A percentile compares a stretch with the other conserved stretches of the same genome.
These are phyloP conservation scores for Furcasterigmium sp. DNA, from an alignment of 2,329 filamentous ascomycete species.

Conservation along the genomic window DNA sequence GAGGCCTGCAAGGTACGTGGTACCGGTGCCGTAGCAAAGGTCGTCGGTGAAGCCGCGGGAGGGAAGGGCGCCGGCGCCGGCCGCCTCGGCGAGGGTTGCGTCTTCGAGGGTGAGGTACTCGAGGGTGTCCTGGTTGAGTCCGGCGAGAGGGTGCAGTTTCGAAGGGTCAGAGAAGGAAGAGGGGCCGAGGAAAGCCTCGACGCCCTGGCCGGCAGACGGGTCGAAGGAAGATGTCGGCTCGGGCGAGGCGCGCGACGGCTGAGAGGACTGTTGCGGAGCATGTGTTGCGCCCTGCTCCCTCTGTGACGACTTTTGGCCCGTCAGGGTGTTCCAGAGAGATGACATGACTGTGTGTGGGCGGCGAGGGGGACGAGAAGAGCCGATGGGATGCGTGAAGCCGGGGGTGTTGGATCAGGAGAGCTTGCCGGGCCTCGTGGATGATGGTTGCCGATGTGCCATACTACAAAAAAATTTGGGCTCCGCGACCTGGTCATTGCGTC, in stretches of 20 bases:
- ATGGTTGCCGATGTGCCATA: constrained; percentile 6
- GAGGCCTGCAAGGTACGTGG: constrained; percentile 87
- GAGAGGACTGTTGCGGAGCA: constrained; percentile 25
- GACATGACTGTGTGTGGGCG: constrained; percentile 35
- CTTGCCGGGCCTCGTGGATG: constrained; percentile 2
- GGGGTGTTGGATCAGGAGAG: constrained; percentile 3
- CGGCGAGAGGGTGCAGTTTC: constrained; percentile 86
- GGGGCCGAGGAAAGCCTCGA: constrained; percentile 77
- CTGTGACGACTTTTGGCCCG: constrained; percentile 46
- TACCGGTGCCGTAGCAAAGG: constrained; percentile 93
- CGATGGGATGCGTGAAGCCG: constrained; percentile 3
- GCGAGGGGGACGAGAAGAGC: constrained; percentile 6
- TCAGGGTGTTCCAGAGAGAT: constrained; percentile 56
- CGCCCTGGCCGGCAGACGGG: constrained; percentile 68
- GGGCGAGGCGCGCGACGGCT: constrained; percentile 46
- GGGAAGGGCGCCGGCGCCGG: constrained; percentile 81
- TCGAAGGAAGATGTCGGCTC: constrained; percentile 56
- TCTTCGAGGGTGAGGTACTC: constrained; percentile 96
- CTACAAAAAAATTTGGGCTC: constrained; percentile 14
- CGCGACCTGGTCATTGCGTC: constrained; percentile 14
- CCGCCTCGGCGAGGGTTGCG: constrained; percentile 77
- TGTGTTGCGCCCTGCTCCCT: constrained; percentile 20
- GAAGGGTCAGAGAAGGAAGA: constrained; percentile 79
- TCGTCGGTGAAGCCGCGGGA: constrained; percentile 98
- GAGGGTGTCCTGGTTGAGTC: constrained; percentile 85